Base-by-base conservation (phyloP, 345 rosid species). In the Jatropha curcas region DNA sequence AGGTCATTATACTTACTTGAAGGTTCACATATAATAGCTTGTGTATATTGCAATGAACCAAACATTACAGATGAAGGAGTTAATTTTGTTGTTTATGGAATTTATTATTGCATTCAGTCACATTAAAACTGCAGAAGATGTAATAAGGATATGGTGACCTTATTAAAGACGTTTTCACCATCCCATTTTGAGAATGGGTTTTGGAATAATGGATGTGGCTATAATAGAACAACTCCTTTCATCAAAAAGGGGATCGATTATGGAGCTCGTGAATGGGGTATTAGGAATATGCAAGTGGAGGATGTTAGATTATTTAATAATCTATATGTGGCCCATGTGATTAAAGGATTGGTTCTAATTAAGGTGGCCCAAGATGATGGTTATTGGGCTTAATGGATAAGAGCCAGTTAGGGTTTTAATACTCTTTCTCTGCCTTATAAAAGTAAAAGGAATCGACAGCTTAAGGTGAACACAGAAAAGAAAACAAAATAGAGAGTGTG, bases 181-280 rank as follows among this genome's bases (percentile, higher is more conserved):
- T 85, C 95, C 0, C 98, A 92, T 78, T 94, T 94, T 13, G 95
- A 94, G 88, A 71, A 90, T 2, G 98, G 98, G 67, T 51, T 65
- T 28, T 92, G 98, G 98, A 74, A 92, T 74, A 89, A 88, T 0
- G 94, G 97, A 43, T 97, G 98, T 51, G 62, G 59, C 3, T 94
- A 96, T 77, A 77, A 76, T 4, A 84, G 90, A 77, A 89, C 86
- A 5, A 73, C 78, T 13, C 98, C 98, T 19, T 62, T 71, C 1
- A 58, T 71, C 0, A 82, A 77, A 48, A 14, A 22, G 1, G 63
- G 80, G 57, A 71, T 85, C 1, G 52, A 82, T 43, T 55, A 68
- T 58, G 55, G 37, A 9, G 63, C 74, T 14, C 20, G 22, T 4
- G 94, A 86, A 56, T 83, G 86, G 93, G 81, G 73, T 46, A 71